Base-by-base conservation (phyloP, 2,329 filamentous ascomycete species). In the Diaporthe australafricana region DNA sequence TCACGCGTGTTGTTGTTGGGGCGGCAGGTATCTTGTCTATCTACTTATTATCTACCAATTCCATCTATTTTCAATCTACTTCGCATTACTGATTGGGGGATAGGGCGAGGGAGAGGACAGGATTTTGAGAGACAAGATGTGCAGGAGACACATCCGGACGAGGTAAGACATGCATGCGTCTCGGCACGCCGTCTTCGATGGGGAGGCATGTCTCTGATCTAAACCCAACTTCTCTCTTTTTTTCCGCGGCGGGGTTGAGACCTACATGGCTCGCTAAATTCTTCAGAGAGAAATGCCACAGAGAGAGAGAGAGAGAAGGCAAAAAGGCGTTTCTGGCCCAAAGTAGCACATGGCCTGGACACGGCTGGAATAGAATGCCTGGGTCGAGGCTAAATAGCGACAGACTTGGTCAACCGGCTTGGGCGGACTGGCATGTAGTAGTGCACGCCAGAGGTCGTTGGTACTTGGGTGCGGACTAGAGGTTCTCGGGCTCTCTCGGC, bases 151-250 rank as follows among this genome's bases (percentile, higher is more conserved):
- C 27, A 50, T 50, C 45, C 60, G 45, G 60, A 65, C 45, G 45
- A 48, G 60, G 60, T 65, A 38, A 65, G 60, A 50, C 60, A 50
- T 65, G 60, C 60, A 65, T 65, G 42, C 40, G 57, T 53, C 3
- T 55, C 52, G 52, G 52, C 60, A 48, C 42, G 60, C 60, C 60
- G 60, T 45, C 17, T 48, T n/a, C 27, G 57, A 63, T 63, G 40
- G 40, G 27, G 25, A 48, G 57, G 20, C 60, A 50, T 65, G 60
- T 65, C 60, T 65, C 45, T 40, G 60, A 65, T 65, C 60, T 35
- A 50, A 50, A 14, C 20, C 60, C 45, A 38, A 50, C 12, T n/a
- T 48, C 60, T n/a, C n/a, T n/a, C 32, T 65, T 42, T 12, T 50
- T 30, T n/a, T 38, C 60, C 60, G 32, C 20, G 8, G n/a, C n/a